These are phyloP conservation scores for Waitea zeae DNA, from an alignment of 1,284 basidiomycete species.

Conservation along the genomic window DNA sequence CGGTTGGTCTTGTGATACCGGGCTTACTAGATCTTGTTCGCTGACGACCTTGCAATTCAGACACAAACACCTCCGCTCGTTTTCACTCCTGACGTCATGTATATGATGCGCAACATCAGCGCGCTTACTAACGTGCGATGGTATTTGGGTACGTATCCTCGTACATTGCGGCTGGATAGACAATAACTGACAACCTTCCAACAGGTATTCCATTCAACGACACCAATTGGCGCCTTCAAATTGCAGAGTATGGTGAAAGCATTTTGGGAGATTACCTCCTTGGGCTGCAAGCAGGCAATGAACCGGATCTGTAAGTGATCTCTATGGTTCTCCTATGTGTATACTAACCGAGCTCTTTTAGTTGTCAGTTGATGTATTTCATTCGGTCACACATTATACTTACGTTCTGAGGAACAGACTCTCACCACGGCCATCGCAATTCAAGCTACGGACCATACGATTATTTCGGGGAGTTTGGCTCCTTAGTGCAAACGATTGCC, in stretches of 20 bases:
- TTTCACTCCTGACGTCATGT: conserved; percentile 22
- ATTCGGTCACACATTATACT: no score
- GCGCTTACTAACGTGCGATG: conserved; percentile 17
- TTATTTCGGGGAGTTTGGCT: conserved; percentile 32
- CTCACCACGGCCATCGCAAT: conserved; percentile 17
- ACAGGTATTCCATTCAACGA: conserved; percentile 33
- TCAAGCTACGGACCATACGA: conserved; percentile 22
- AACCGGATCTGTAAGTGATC: conserved; percentile 57
- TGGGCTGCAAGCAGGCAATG: conserved; percentile 48
- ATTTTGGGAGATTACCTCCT: conserved; percentile 43
- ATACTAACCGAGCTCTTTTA: background rate
- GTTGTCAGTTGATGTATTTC: background rate
- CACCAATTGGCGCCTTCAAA: no score
- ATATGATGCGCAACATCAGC: conserved; percentile 23
- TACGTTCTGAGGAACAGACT: no score
- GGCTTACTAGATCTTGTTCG: no score
- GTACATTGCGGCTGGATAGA: conserved; percentile 31
- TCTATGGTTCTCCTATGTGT: no score
- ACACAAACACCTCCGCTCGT: conserved; percentile 22
- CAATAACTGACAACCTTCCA: no score
- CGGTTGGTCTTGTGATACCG: no score
- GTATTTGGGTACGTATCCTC: conserved; percentile 35
- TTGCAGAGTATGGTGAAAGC: conserved; percentile 26
- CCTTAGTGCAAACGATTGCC: conserved; percentile 21
- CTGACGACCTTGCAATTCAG: no score